These are phyloP conservation scores for Rasamsonia emersonii DNA, from an alignment of 2,329 filamentous ascomycete genomes.

Conservation along the genomic window DNA sequence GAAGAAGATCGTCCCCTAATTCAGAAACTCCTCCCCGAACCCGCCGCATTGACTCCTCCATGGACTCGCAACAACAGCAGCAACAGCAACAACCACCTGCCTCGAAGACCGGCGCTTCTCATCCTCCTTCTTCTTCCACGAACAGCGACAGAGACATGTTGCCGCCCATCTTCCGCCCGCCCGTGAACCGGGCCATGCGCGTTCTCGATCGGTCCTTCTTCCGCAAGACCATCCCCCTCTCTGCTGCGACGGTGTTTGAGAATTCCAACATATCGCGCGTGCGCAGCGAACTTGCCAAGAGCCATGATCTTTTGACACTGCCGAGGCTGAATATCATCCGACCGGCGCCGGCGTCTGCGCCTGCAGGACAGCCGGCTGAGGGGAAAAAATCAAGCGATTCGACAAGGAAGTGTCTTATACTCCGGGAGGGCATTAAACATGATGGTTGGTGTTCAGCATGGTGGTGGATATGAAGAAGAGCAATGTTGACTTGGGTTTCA, in stretches of 20 bases:
- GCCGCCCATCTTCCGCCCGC: constrained; percentile 61
- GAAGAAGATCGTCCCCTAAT: too few relatives aligned
- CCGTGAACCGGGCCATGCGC: constrained; percentile 69
- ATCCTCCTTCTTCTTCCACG: background rate
- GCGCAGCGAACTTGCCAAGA: constrained; percentile 56
- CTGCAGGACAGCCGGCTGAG: constrained; percentile 16
- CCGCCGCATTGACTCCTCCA: too few relatives aligned
- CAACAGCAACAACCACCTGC: too few relatives aligned
- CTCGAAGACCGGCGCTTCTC: too few relatives aligned
- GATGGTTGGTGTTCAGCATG: constrained; percentile 28
- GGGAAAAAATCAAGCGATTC: constrained; percentile 48
- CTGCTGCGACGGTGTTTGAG: constrained; percentile 70
- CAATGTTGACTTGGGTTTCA: constrained; percentile 29
- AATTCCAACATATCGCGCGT: constrained; percentile 65
- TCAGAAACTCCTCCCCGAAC: too few relatives aligned
- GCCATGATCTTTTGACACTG: constrained; percentile 56
- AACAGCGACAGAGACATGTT: too few relatives aligned
- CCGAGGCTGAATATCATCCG: constrained; percentile 58
- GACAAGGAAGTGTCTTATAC: constrained; percentile 29
- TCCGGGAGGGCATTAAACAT: constrained; percentile 29
- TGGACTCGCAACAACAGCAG: too few relatives aligned
- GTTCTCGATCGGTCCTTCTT: constrained; percentile 79
- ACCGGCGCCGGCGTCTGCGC: constrained; percentile 55
- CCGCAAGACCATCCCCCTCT: constrained; percentile 62
- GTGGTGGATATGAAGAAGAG: constrained; percentile 3